A percentile compares a stretch with the other conserved stretches of the same genome.
These are phyloP conservation scores for Kodamaea kakaduensis DNA, from an alignment of 805 yeast species.

Conservation along the genomic window DNA sequence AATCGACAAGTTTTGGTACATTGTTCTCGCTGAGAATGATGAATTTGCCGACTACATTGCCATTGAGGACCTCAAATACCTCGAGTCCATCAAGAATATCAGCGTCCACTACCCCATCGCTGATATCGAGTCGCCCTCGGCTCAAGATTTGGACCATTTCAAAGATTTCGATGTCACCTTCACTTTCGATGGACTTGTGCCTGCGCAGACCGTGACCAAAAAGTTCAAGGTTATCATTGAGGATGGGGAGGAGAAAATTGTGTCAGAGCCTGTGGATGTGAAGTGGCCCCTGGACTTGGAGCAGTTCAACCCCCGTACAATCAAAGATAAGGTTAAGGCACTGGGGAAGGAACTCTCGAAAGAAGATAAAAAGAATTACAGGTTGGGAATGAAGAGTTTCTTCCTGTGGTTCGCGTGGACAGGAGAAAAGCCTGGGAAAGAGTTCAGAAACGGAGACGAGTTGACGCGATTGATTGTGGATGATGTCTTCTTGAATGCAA, in stretches of 20 bases:
- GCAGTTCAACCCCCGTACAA: conserved; percentile 50
- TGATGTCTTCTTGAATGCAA: conserved; percentile 81
- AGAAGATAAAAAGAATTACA: conserved; percentile 56
- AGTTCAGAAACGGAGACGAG: conserved; percentile 74
- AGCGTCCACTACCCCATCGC: conserved; percentile 51
- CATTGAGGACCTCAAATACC: conserved; percentile 69
- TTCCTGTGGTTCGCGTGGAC: conserved; percentile 89
- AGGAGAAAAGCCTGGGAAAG: conserved; percentile 72
- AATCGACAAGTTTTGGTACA: conserved; percentile 83
- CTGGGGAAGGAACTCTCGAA: conserved; percentile 33
- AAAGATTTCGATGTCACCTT: conserved; percentile 61
- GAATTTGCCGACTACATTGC: conserved; percentile 79
- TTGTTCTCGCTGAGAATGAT: conserved; percentile 76
- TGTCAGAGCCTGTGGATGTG: conserved; percentile 51
- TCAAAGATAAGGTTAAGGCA: conserved; percentile 32
- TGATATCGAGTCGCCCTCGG: conserved; percentile 16
- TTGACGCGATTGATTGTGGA: conserved; percentile 69
- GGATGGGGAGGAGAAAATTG: conserved; percentile 52
- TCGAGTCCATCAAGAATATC: conserved; percentile 65
- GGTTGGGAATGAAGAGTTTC: conserved; percentile 75
- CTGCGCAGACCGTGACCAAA: conserved; percentile 59
- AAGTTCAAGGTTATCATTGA: conserved; percentile 47
- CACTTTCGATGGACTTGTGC: conserved; percentile 49
- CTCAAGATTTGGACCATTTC: conserved; percentile 32
- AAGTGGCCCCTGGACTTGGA: conserved; percentile 68